These are phyloP conservation scores for Chaetomium strumarium DNA, from an alignment of 2,329 filamentous ascomycete genomes.

Conservation along the genomic window DNA sequence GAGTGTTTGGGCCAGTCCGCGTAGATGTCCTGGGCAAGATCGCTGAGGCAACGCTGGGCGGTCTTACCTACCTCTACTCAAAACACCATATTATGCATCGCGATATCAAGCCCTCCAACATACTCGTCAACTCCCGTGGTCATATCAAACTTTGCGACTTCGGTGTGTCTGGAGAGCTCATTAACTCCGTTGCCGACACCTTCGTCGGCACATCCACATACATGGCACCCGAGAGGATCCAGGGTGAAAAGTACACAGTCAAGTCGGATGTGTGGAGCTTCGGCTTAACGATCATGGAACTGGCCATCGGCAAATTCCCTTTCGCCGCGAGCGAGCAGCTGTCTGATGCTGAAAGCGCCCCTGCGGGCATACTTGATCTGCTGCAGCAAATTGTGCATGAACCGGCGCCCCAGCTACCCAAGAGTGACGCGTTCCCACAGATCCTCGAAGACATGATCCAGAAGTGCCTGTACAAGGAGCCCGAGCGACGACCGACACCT, in stretches of 20 bases:
- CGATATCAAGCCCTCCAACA: slow-evolving; percentile 98
- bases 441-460: slow-evolving; percentile 97
- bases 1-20: slow-evolving; percentile 88
- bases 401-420: slow-evolving; percentile 84
- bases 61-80: slow-evolving; percentile 89
- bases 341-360: slow-evolving; percentile 70
- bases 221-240: slow-evolving; percentile 97
- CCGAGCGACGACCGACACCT: slow-evolving; percentile 83
- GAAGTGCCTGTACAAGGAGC: slow-evolving; percentile 87
- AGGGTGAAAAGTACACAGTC: slow-evolving; percentile 93
- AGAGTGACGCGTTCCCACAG: slow-evolving; percentile 93
- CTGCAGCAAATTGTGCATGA: slow-evolving; percentile 97
- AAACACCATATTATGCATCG: slow-evolving; percentile 98
- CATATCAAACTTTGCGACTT: slow-evolving; percentile 98
- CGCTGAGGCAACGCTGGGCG: slow-evolving; percentile 87
- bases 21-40: slow-evolving; percentile 98
- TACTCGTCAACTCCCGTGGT: slow-evolving; percentile 88
- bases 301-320: slow-evolving; percentile 95
- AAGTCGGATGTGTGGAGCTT: slow-evolving; percentile 99
- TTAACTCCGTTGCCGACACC: slow-evolving; percentile 96
- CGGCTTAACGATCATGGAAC: slow-evolving; percentile 88
- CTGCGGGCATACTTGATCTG: slow-evolving; percentile 91
- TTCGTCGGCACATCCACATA: slow-evolving; percentile 98
- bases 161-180: slow-evolving; percentile 94
- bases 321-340: slow-evolving; percentile 71